These are phyloP conservation scores for Pythium apleroticum DNA, from an alignment of 352 stramenopile species.

Conservation along the genomic window DNA sequence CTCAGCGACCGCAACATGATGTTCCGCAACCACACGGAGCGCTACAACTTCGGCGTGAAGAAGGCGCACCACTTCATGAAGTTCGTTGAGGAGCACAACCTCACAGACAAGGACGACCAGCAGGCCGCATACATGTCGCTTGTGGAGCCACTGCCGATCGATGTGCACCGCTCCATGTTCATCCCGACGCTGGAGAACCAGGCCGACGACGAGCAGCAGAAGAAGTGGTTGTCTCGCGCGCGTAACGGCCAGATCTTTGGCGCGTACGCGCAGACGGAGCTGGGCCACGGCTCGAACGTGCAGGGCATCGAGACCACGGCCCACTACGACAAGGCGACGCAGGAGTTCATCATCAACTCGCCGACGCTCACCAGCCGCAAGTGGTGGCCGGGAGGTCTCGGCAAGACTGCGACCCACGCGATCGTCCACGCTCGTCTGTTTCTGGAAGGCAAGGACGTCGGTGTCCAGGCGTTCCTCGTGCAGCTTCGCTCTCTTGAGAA, in stretches of 20 bases:
- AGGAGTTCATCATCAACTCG: slow-evolving; percentile 94
- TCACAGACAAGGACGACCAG: too few species aligned
- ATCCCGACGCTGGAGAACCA: too few species aligned
- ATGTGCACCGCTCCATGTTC: too few species aligned
- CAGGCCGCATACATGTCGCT: too few species aligned
- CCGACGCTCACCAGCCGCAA: slow-evolving; percentile 94
- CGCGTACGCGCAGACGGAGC: slow-evolving; percentile 95
- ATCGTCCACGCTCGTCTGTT: slow-evolving; percentile 91
- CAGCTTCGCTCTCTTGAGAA: slow-evolving; percentile 83
- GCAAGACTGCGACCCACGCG: slow-evolving; percentile 89
- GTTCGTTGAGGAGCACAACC: too few species aligned
- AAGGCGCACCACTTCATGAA: too few species aligned
- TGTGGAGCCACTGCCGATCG: too few species aligned
- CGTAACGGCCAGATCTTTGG: slow-evolving; percentile 78
- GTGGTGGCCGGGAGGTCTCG: slow-evolving; percentile 95
- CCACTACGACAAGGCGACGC: slow-evolving; percentile 82
- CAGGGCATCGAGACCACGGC: slow-evolving; percentile 91
- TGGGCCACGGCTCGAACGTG: slow-evolving; percentile 94
- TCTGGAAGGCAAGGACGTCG: slow-evolving; percentile 52
- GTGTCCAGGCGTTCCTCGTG: slow-evolving; percentile 95
- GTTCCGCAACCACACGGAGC: too few species aligned
- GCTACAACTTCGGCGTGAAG: too few species aligned
- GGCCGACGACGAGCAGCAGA: too few species aligned
- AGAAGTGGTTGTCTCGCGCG: too few species aligned
- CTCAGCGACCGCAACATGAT: too few species aligned